Base-by-base conservation (phyloP, 1,284 basidiomycete genomes). In the Naganishia sp. region DNA sequence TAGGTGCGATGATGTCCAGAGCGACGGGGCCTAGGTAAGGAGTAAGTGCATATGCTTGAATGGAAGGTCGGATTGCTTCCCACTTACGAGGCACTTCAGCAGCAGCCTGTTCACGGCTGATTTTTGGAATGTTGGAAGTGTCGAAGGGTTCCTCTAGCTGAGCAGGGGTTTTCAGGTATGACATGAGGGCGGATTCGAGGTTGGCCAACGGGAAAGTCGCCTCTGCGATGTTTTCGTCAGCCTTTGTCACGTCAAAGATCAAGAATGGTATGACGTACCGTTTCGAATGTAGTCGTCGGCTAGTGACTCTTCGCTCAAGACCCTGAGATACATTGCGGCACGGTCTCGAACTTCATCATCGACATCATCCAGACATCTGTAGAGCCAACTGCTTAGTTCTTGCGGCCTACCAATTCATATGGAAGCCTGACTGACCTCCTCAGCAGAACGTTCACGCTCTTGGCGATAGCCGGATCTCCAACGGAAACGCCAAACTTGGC, bases 291-390 rank as follows among this genome's bases (percentile, higher is more conserved):
- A 95, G 42, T 86, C 85, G 73, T 91, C 87, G 6, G 91, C 92
- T 65, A 99, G 82, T 16, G 85, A 80, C 70, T 89, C 86, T 77
- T 91, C 90, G 71, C 88, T 85, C 73, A 97, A 86, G 7, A 91
- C 85, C 81, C 87, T 89, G 69, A 96, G 84, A 80, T 96, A 98
- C 80, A 99, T 86, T 11, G 95, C 92, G 6, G 95, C 96, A 68
- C 96, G 90, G 79, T 99, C 96, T 63, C 96, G 88, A 68, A 99
- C 96, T 83, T 99, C 96, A 76, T 99, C 96, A 70, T 99, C 96
- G 21, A 98, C 92, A 79, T 99, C 96, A 77, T 99, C 96, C 71
- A 99, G 83, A 78, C 96, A 99, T 72, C 93, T 92, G 69, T 6
- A 39, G 23, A 67, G 56, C 57, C 3, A 23, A 42, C 3, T 54